A percentile compares a stretch with the other conserved stretches of the same genome.
These are phyloP conservation scores for Ilyonectria destructans DNA, from an alignment of 2,329 filamentous ascomycete species.

Conservation along the genomic window DNA sequence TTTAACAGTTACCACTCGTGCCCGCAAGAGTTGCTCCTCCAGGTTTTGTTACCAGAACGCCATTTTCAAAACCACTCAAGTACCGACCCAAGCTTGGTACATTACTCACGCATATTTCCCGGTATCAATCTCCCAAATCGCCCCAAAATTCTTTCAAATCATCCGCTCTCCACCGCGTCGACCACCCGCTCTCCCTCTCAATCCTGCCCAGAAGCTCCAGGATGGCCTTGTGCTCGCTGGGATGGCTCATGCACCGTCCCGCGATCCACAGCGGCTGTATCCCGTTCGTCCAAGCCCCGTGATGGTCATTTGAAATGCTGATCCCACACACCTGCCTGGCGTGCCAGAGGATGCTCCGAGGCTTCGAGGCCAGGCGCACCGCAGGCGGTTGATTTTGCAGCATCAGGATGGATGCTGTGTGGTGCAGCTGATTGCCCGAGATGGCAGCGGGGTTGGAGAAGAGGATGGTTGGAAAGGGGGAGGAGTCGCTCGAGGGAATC, in stretches of 20 bases:
- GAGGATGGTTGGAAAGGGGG: slow-evolving; percentile 65
- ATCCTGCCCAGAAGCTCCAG: slow-evolving; percentile 64
- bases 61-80: neutral
- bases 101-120: neutral
- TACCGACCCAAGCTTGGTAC: neutral
- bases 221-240: slow-evolving; percentile 59
- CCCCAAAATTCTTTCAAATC: slow-evolving; percentile 70
- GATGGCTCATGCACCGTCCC: slow-evolving; percentile 67
- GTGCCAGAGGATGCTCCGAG: slow-evolving; percentile 64
- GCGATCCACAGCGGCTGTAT: slow-evolving; percentile 71
- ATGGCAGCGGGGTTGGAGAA: slow-evolving; percentile 68
- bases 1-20: neutral
- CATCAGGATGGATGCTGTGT: slow-evolving; percentile 68
- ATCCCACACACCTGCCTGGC: slow-evolving; percentile 69
- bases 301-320: slow-evolving; percentile 67
- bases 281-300: slow-evolving; percentile 69
- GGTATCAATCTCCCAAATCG: slow-evolving; percentile 50
- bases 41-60: neutral
- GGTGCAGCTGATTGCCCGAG: slow-evolving; percentile 69
- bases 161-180: slow-evolving; percentile 67
- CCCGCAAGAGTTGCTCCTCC: neutral
- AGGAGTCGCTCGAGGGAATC: slow-evolving; percentile 59
- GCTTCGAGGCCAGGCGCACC: slow-evolving; percentile 58
- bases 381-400: slow-evolving; percentile 62
- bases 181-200: slow-evolving; percentile 69